Base-by-base conservation (phyloP, 148 eudicot species). In the Diospyros lotus region DNA sequence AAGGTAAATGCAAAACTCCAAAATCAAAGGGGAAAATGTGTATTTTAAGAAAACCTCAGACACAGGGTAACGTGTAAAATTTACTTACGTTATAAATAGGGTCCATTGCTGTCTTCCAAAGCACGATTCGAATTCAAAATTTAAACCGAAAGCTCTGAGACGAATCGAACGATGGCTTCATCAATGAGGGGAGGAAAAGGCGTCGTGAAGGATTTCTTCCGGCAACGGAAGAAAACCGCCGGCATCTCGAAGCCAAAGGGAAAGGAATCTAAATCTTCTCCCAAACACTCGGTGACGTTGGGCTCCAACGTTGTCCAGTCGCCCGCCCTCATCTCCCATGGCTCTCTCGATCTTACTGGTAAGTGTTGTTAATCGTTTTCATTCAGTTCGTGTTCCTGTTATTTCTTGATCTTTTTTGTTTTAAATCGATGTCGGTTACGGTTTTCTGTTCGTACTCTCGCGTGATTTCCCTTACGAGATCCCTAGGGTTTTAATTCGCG, bases 331-430 rank as follows among this genome's bases (percentile, higher is more conserved):
- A 39, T 81, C 64, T 50, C 84, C 62, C 83, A 77, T 58, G 86
- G 77, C 38, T 63, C 84, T 66, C 78, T 60, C 75, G 78, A 82
- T 78, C 89, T 86, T 60, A 81, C 83, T 73, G 89, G 91, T 88
- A 52, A 58, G 3, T 42, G 45, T 39, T 9, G 40, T 62, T 48
- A 28, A 28, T 61, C 52, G 4, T 28, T 53, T 5, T 14, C 72
- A 40, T 11, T 39, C 5, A 42, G 15, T 65, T 40, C 17, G 28
- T n/a, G 38, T 64, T 50, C 15, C 18, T 39, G 51, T 46, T 5
- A 68, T 4, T 6, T n/a, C 55, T 8, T 18, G 17, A 4, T 45
- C 4, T 58, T 28, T 28, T 28, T 28, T 28, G 28, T 28, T 28
- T 28, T 28, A 28, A 13, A 38, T 38, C 1, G 13, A 10, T 9